Evolutionary conservation across 495 filamentous ascomycete genomes (phyloP).

Genomic region (Clavariopsis aquatica): DNA sequence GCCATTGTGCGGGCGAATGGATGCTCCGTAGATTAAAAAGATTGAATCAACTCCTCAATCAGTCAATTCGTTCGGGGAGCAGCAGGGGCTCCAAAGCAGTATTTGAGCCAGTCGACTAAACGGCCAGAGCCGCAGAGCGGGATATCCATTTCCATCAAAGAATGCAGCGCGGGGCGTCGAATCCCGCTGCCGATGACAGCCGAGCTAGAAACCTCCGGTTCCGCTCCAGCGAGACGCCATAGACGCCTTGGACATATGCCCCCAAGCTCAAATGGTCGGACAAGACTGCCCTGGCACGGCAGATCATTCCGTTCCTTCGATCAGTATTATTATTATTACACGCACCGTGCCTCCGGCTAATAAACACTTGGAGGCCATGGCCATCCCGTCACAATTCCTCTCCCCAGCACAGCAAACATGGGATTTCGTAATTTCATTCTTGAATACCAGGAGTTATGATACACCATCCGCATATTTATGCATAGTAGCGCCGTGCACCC

Average conservation of each 20-base stretch:
- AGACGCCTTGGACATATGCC: background rate
- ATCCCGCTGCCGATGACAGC: background rate
- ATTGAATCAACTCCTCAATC: background rate
- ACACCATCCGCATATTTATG: too few relatives aligned
- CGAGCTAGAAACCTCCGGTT: background rate
- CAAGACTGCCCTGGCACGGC: background rate
- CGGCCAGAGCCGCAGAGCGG: background rate
- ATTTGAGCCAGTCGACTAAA: constrained; percentile 5
- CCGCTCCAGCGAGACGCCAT: background rate
- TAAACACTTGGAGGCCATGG: too few relatives aligned
- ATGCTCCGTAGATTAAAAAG: constrained; percentile 1
- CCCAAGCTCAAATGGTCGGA: background rate
- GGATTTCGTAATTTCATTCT: constrained; percentile 23
- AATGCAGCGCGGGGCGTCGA: background rate
- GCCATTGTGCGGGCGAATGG: constrained; percentile 27
- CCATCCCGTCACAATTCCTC: background rate
- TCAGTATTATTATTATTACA: too few relatives aligned
- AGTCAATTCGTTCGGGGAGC: background rate
- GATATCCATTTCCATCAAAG: background rate
- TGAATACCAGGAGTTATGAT: constrained; percentile 30
- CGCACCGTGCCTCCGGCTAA: too few relatives aligned
- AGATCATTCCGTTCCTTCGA: background rate
- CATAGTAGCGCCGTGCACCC: constrained; percentile 27
- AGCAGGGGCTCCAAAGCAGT: background rate
- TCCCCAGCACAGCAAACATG: background rate